Conservation (phyloP, 352 stramenopile species). For the Globisporangium nagaii region DNA sequence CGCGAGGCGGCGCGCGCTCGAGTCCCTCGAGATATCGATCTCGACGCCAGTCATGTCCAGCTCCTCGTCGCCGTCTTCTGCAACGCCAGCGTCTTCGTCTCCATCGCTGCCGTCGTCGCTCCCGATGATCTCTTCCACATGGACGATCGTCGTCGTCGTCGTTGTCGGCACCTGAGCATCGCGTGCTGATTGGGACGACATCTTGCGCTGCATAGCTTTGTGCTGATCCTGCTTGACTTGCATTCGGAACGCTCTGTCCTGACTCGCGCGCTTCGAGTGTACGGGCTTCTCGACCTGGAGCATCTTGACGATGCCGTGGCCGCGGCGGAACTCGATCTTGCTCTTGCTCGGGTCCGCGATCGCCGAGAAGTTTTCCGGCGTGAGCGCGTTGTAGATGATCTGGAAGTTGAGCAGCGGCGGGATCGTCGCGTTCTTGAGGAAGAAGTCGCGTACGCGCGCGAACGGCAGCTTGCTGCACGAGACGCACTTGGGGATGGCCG, state of each 20-base stretch:
- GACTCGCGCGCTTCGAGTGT: slow-evolving; percentile 27
- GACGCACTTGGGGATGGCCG: slow-evolving; percentile 64
- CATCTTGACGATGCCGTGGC: slow-evolving; percentile 47
- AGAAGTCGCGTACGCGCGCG: slow-evolving; percentile 60
- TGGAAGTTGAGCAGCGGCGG: slow-evolving; percentile 16
- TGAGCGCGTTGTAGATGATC: slow-evolving; percentile 26
- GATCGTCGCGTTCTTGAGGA: slow-evolving; percentile 29
- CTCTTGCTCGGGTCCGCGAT: slow-evolving; percentile 69
- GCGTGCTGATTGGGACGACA: background rate
- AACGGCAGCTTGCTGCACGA: slow-evolving; percentile 54
- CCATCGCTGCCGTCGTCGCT: background rate
- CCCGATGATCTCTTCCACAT: slow-evolving; percentile 8
- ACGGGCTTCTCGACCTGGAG: slow-evolving; percentile 66
- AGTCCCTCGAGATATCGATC: slow-evolving; percentile 9
- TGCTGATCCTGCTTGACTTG: slow-evolving; percentile 10
- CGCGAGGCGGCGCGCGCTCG: slow-evolving; percentile 3
- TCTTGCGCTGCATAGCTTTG: slow-evolving; percentile 1
- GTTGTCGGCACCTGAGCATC: background rate
- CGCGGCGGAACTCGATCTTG: slow-evolving; percentile 73
- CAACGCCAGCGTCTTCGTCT: background rate
- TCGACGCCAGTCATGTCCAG: slow-evolving; percentile 15
- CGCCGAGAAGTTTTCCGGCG: slow-evolving; percentile 42
- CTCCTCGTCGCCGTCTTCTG: background rate
- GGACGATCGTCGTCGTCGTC: slow-evolving; percentile 2
- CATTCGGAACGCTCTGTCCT: background rate